These are phyloP conservation scores for Coemansia sp. DNA, from an alignment of 192 early-diverging fungal species.

Conservation along the genomic window DNA sequence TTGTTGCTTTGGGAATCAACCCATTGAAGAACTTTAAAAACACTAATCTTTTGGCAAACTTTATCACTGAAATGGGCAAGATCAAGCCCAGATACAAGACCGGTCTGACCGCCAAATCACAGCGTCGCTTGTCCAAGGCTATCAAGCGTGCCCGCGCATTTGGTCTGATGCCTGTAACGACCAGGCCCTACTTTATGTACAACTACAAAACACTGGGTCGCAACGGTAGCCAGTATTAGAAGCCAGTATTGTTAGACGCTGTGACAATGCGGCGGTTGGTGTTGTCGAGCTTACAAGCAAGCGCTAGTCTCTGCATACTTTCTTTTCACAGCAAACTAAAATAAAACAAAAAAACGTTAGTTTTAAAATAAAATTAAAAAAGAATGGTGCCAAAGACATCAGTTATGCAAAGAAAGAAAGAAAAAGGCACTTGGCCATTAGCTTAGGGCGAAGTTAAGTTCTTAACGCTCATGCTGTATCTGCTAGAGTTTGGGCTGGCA, in stretches of 20 bases:
- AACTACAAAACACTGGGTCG: constrained; percentile 25
- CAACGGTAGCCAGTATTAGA: constrained; percentile 7
- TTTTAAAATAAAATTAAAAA: not conserved
- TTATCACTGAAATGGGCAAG: constrained; percentile 63
- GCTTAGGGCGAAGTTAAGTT: constrained; percentile 44
- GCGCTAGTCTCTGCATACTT: not conserved
- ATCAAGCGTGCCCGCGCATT: constrained; percentile 64
- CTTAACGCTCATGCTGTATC: constrained; percentile 52
- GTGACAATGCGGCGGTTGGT: not conserved
- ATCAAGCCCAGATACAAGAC: constrained; percentile 63
- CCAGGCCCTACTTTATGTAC: constrained; percentile 23
- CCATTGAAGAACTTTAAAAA: constrained; percentile 58
- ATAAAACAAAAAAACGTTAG: not conserved
- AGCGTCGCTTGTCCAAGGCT: constrained; percentile 61
- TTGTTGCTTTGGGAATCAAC: constrained; percentile 35
- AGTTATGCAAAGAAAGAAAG: not conserved
- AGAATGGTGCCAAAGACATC: not conserved
- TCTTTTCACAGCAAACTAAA: not conserved
- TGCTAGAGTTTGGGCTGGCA: constrained; percentile 18
- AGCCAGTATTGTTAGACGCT: not conserved
- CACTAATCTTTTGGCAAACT: constrained; percentile 55
- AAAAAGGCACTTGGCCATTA: not conserved
- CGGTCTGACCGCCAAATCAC: constrained; percentile 61
- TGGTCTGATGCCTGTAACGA: constrained; percentile 54
- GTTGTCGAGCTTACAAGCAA: not conserved